Evolutionary conservation across 23 red algal species (phyloP).

Genomic region (Gracilariopsis chorda): DNA sequence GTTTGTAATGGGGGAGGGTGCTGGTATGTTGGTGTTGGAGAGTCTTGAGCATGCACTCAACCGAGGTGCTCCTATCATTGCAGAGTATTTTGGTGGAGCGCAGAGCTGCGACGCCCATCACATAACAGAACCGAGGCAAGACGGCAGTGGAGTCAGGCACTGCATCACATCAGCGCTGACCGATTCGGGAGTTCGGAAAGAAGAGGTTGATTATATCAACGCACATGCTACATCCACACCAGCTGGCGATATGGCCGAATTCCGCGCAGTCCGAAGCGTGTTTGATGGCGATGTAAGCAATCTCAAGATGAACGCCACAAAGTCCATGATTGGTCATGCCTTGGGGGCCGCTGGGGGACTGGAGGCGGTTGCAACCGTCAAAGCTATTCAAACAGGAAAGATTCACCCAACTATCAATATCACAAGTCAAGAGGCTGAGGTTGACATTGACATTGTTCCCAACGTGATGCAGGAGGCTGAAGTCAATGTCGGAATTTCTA

Average conservation of each 20-base stretch:
- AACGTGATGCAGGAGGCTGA: slow-evolving; percentile 80
- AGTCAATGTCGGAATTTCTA: slow-evolving; percentile 83
- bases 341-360: slow-evolving; percentile 92
- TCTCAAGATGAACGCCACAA: slow-evolving; percentile 97
- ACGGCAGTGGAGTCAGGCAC: slow-evolving; percentile 72
- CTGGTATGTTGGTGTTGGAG: slow-evolving; percentile 89
- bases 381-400: slow-evolving; percentile 90
- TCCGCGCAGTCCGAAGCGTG: slow-evolving; percentile 73
- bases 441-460: slow-evolving; percentile 94
- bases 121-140: slow-evolving; percentile 93
- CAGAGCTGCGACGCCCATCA: slow-evolving; percentile 91
- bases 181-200: slow-evolving; percentile 71
- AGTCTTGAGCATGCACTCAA: slow-evolving; percentile 87
- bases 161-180: slow-evolving; percentile 78
- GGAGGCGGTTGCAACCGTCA: slow-evolving; percentile 94
- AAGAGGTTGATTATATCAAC: slow-evolving; percentile 94
- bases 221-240: slow-evolving; percentile 98
- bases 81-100: slow-evolving; percentile 94
- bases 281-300: slow-evolving; percentile 77
- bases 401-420: slow-evolving; percentile 95
- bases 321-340: slow-evolving; percentile 98
- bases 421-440: slow-evolving; percentile 56
- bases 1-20: slow-evolving; percentile 98
- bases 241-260: slow-evolving; percentile 97
- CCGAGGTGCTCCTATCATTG: slow-evolving; percentile 90